These are phyloP conservation scores for Apophysomyces variabilis DNA, from an alignment of 371 early-diverging fungal species.

Conservation along the genomic window DNA sequence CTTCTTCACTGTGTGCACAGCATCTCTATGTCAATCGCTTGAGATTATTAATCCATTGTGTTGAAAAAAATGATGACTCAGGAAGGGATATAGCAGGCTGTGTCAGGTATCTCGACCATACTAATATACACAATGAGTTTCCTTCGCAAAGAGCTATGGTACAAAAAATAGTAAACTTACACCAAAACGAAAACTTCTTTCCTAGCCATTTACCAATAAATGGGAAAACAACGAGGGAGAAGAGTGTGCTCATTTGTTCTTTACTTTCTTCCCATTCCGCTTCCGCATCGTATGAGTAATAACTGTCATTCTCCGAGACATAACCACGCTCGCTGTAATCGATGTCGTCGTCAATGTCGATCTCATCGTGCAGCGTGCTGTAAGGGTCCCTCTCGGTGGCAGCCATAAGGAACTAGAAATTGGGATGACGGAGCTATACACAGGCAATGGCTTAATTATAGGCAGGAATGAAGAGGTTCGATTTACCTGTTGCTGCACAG, in stretches of 20 bases:
- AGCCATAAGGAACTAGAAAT: neutral
- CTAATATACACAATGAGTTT: slow-evolving; percentile 15
- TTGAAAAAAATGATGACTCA: slow-evolving; percentile 15
- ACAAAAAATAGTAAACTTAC: slow-evolving; percentile 31
- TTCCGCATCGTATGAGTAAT: slow-evolving; percentile 55
- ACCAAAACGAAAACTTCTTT: slow-evolving; percentile 61
- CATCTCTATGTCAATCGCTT: neutral
- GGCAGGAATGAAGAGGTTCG: neutral
- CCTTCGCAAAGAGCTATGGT: neutral
- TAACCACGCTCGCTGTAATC: slow-evolving; percentile 26
- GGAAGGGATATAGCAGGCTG: slow-evolving; percentile 4
- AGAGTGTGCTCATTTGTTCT: slow-evolving; percentile 55
- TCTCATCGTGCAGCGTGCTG: slow-evolving; percentile 23
- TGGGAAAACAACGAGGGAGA: slow-evolving; percentile 64
- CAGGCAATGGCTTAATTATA: neutral
- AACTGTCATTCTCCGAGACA: slow-evolving; percentile 21
- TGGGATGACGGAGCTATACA: no score
- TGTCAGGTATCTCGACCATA: slow-evolving; percentile 32
- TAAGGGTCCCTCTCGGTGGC: neutral
- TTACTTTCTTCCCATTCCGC: slow-evolving; percentile 70
- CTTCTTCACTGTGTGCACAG: no score
- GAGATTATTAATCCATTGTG: slow-evolving; percentile 20
- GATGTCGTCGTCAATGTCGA: slow-evolving; percentile 34
- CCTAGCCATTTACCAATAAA: slow-evolving; percentile 65
- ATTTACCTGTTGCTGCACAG: neutral